Base-by-base conservation (phyloP, 495 filamentous ascomycete species). In the Cercophora samala region DNA sequence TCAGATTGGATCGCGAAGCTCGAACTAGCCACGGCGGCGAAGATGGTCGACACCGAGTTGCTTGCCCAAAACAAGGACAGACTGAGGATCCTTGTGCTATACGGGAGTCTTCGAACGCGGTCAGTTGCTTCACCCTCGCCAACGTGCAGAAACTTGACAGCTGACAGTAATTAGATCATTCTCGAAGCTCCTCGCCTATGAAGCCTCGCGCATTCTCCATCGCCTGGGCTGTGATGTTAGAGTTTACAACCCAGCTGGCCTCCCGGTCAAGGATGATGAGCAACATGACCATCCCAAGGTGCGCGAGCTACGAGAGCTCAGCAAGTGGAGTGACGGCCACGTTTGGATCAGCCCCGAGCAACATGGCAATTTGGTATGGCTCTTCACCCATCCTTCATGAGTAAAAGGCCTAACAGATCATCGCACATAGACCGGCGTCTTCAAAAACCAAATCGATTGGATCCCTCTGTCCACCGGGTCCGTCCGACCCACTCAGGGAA, bases 401-500 rank as follows among this genome's bases (percentile, higher is more conserved):
- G 18, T 56, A 9, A 1, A 21, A 4, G 21, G 9, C 6, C 1
- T 9, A 21, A 13, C 54, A 21, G 19, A 56, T 18, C 13, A 15
- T 56, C n/a, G 17, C 3, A 9, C 32, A 23, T 51, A 87, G 81
- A 90, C 89, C 0, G 87, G 82, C 0, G 86, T 90, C 0, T 91
- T 92, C 82, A 91, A 92, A 69, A 89, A 90, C 65, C 88, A 91
- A 65, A 91, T 91, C 60, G 89, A 91, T 75, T 91, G 88, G 89
- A 89, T 91, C 58, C 89, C 89, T 3, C 76, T 91, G 0, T 81
- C 73, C 0, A 85, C 83, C 0, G 88, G 88, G 11, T 84, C 83
- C 32, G 85, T 91, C 0, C 85, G 89, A 13, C 89, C 89, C 1
- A 91, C 89, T 0, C 88, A 91, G 73, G 87, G 87, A 53, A 81